These are phyloP conservation scores for Casaregolazyma suthepensis DNA, from an alignment of 1,139 yeast species.

Conservation along the genomic window DNA sequence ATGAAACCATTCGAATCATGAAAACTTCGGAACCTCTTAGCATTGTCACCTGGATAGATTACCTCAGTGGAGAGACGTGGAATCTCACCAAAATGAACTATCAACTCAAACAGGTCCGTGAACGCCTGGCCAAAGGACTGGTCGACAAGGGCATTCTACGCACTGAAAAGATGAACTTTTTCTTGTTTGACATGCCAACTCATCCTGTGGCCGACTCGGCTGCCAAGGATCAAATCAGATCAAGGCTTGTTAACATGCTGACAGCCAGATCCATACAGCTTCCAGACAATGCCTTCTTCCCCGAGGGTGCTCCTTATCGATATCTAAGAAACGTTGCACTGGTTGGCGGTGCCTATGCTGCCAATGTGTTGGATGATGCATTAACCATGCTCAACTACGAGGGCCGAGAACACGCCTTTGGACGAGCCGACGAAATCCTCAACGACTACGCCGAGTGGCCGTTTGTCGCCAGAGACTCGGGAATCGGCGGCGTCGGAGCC, in stretches of 20 bases:
- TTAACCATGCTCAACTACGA: slow-evolving; percentile 74
- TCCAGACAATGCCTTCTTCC: slow-evolving; percentile 52
- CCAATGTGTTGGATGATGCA: slow-evolving; percentile 91
- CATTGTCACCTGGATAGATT: slow-evolving; percentile 90
- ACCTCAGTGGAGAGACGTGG: slow-evolving; percentile 94
- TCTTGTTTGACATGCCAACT: slow-evolving; percentile 96
- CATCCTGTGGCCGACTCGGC: slow-evolving; percentile 90
- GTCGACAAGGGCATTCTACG: slow-evolving; percentile 97
- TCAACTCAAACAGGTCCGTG: slow-evolving; percentile 95
- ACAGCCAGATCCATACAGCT: slow-evolving; percentile 59
- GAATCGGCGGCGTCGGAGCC: slow-evolving; percentile 59
- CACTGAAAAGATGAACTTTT: slow-evolving; percentile 91
- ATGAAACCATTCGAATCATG: slow-evolving; percentile 89
- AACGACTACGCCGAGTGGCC: slow-evolving; percentile 83
- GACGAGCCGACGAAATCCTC: slow-evolving; percentile 85
- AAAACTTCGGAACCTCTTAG: slow-evolving; percentile 76
- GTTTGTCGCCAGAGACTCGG: slow-evolving; percentile 55
- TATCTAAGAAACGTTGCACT: slow-evolving; percentile 73
- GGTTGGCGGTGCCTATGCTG: slow-evolving; percentile 89
- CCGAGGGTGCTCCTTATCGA: slow-evolving; percentile 62
- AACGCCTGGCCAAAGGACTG: slow-evolving; percentile 89
- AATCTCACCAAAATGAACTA: slow-evolving; percentile 88
- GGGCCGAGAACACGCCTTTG: slow-evolving; percentile 86
- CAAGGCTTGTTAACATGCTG: slow-evolving; percentile 64
- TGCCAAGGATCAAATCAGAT: slow-evolving; percentile 71